Evolutionary conservation across 2,329 filamentous ascomycete species (phyloP), one percentile per base, ranked within the genome.

Genomic region (Nemania serpens): DNA sequence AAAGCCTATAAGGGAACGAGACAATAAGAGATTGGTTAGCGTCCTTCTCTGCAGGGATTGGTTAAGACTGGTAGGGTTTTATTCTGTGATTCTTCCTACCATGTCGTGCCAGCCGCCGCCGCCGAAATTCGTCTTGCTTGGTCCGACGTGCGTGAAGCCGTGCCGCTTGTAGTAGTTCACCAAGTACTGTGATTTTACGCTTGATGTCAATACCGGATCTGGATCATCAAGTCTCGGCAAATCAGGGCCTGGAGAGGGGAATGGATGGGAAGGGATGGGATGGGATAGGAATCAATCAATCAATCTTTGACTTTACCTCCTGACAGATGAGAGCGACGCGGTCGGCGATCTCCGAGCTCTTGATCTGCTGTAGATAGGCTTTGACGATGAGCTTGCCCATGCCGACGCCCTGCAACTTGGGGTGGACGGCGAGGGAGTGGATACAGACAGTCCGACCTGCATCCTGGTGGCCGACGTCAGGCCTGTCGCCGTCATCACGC

Each of bases 41-140:
- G 9, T 22, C 17, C n/a, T 20, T 9, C 3, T 45, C 20, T 29
- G 15, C 11, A 41, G 34, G 48, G 47, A 22, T 20, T 4, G 4
- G 18, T n/a, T 29, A 37, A 46, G 22, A 5, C 10, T 12, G 17
- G 33, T 51, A 3, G 29, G 22, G 13, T 9, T n/a, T n/a, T 17
- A 18, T 12, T 33, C 7, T 10, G 18, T 3, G 36, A 39, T n/a
- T 22, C 48, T 55, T 61, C 81, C 81, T 74, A 93, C 90, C 91
- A 97, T 87, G 73, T 95, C 88, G 68, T 86, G 82, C 92, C 93
- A 97, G 17, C 86, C 88, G 34, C 91, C 91, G 39, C 91, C 91
- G 18, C 88, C 90, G 76, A 92, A 93, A 59, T 84, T 80, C 52
- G 86, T 88, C 61, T 84, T 78, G 74, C 91, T 95, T 51, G 81